Base-by-base conservation (phyloP, 805 yeast species). In the Isabelozyma rhagii region DNA sequence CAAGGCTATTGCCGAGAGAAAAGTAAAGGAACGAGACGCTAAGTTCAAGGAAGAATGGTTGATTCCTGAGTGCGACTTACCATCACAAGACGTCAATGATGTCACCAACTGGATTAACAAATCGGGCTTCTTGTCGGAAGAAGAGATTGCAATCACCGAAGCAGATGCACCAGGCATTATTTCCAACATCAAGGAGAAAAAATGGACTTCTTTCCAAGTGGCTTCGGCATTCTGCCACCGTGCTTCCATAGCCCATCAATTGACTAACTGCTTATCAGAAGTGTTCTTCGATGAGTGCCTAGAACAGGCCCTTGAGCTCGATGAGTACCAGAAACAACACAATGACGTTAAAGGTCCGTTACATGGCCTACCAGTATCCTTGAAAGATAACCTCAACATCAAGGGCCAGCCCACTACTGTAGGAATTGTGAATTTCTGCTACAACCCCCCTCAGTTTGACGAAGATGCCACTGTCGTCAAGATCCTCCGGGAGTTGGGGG, bases 221-320 rank as follows among this genome's bases (percentile, higher is more conserved):
- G 67, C 80, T 1, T 63, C 62, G 9, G 87, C 87, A 1, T 83
- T 78, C 61, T 75, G 82, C 51, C 83, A 83, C 57, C 63, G 87
- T 43, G 81, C 87, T 3, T 74, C 82, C 3, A 63, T 81, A 17
- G 83, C 83, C 0, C 85, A 82, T 52, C 87, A 83, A 55, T 63
- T 83, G 51, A 59, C 64, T 34, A 69, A 71, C 47, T 74, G 78
- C 54, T 61, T 69, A 34, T 54, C 66, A 9, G 78, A 74, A 47
- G 68, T 74, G 10, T 58, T 64, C 59, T 59, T 67, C 58, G 70
- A 64, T 17, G 64, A 60, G 25, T 69, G 64, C 0, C 43, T 67
- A 13, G 43, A 50, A 38, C 53, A 45, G 38, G 71, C 72, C 1
- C 47, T 48, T 21, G 57, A 51, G 18, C 55, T 67, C 46, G 72